Evolutionary conservation across 495 filamentous ascomycete species (phyloP).

Genomic region (Penicillium paxilli): DNA sequence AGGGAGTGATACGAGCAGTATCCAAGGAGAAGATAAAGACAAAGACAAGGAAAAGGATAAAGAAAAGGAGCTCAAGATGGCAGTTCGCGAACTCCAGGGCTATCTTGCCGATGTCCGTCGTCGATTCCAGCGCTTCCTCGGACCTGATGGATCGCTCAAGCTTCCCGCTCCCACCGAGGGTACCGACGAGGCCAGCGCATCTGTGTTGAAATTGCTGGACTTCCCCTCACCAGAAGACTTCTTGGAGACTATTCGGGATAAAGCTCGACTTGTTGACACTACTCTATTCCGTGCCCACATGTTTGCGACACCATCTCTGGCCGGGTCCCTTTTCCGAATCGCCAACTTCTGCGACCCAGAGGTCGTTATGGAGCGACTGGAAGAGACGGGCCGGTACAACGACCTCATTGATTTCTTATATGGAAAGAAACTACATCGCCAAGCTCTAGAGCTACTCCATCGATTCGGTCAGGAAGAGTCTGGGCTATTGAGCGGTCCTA

Average conservation of each 20-base stretch:
- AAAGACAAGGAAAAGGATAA: constrained; percentile 35
- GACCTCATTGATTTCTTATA: constrained; percentile 97
- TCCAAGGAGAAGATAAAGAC: constrained; percentile 33
- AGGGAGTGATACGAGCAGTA: constrained; percentile 47
- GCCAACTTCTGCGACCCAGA: constrained; percentile 96
- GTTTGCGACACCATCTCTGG: constrained; percentile 80
- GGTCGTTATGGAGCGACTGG: constrained; percentile 88
- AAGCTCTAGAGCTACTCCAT: constrained; percentile 79
- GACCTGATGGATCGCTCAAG: constrained; percentile 73
- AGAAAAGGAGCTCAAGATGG: constrained; percentile 70
- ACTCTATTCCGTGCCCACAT: constrained; percentile 92
- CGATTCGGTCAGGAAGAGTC: constrained; percentile 78
- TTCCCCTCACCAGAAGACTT: constrained; percentile 57
- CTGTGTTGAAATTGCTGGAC: constrained; percentile 45
- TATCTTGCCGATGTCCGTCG: constrained; percentile 84
- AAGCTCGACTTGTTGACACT: constrained; percentile 85
- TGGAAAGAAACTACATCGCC: constrained; percentile 88
- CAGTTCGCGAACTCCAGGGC: constrained; percentile 76
- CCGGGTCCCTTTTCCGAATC: constrained; percentile 89
- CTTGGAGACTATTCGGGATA: constrained; percentile 65
- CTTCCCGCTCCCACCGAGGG: constrained; percentile 52
- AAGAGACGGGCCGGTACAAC: constrained; percentile 85
- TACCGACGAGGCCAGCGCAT: constrained; percentile 47
- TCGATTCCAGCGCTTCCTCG: constrained; percentile 77
- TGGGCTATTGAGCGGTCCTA: constrained; percentile 58